Evolutionary conservation across 176 grass and related monocot species (phyloP), one percentile per base, ranked within the genome.

Genomic region (Cenchrus purpureus): DNA sequence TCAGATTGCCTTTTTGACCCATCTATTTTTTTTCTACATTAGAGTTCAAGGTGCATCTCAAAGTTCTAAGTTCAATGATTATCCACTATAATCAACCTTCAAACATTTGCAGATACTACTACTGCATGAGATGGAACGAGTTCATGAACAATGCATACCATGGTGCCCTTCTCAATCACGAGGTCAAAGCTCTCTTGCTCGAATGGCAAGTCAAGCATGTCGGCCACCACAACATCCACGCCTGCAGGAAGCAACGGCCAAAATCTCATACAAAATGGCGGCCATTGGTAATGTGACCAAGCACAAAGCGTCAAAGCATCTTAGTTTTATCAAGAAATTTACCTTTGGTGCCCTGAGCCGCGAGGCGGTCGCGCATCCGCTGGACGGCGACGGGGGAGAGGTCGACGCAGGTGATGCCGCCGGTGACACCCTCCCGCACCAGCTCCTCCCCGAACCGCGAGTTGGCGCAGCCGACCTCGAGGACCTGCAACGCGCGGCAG

Each of bases 171-270:
- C 49, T 96, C 91, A 1, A 96, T 91, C 15, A 96, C 93, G 0
- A 95, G 48, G 48, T 98, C 93, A 8, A 98, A 98, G 74, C 73
- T 92, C 68, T 86, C 93, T 0, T 17, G 37, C 56, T 88, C 74
- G 10, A 99, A 96, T 7, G 90, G 97, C 61, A 99, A 61, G 54
- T 99, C 86, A 12, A 99, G 93, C 97, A 99, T 94, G 84, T 99
- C 90, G 0, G 97, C 93, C 37, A 79, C 86, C 40, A 97, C 81
- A 22, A 92, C 95, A n/a, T 97, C 81, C 14, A 97, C 85, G 14
- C 90, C 95, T 97, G 68, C 49, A 82, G 62, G 60, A 29, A 51
- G 13, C 16, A 57, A 6, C 20, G 0, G 7, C 51, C 4, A 32
- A 74, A 17, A 74, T 32, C 19, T 78, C 22, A 65, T 57, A 2